phyloP scores from a whole-genome alignment of 805 yeast species.

The Metschnikowia proteae region DNA sequence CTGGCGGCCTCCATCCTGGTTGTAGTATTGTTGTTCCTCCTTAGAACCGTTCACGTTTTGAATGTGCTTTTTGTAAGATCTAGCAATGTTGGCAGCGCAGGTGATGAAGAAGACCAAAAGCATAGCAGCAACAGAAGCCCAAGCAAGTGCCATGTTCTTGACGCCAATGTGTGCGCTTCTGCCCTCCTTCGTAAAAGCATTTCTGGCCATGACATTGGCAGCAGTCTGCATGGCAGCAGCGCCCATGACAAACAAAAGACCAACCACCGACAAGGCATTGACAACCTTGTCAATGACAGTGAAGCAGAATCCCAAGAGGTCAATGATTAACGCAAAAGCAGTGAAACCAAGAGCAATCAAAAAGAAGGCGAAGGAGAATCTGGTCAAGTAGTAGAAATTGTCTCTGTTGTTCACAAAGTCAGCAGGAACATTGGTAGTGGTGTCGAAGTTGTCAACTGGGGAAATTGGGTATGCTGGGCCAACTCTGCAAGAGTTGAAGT shows the following conservation, averaged over 20 bases:
- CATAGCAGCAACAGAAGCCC: slow-evolving; percentile 64
- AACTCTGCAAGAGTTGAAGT: slow-evolving; percentile 50
- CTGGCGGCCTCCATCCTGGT: slow-evolving; percentile 11
- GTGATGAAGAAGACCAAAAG: slow-evolving; percentile 49
- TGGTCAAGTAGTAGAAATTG: slow-evolving; percentile 58
- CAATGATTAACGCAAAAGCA: slow-evolving; percentile 57
- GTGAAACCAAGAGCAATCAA: slow-evolving; percentile 58
- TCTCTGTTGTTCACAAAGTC: slow-evolving; percentile 53
- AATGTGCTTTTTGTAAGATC: slow-evolving; percentile 50
- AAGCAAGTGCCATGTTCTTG: slow-evolving; percentile 55
- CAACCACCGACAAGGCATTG: slow-evolving; percentile 49
- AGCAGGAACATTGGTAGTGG: slow-evolving; percentile 48
- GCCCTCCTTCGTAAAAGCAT: slow-evolving; percentile 54
- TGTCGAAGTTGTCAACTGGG: slow-evolving; percentile 69
- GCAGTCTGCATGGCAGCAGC: slow-evolving; percentile 76
- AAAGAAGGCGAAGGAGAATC: slow-evolving; percentile 62
- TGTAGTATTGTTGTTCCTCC: slow-evolving; percentile 19
- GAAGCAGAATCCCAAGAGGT: slow-evolving; percentile 56
- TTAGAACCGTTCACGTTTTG: slow-evolving; percentile 29
- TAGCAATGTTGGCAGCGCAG: slow-evolving; percentile 47
- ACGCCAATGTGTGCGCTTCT: slow-evolving; percentile 51
- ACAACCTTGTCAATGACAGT: slow-evolving; percentile 50
- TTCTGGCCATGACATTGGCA: slow-evolving; percentile 66
- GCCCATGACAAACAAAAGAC: slow-evolving; percentile 51
- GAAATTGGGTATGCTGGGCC: slow-evolving; percentile 85